A percentile compares a stretch with the other conserved stretches of the same genome.
phyloP scores from a whole-genome alignment of 495 filamentous ascomycete genomes.

The Neohortaea acidophila region DNA sequence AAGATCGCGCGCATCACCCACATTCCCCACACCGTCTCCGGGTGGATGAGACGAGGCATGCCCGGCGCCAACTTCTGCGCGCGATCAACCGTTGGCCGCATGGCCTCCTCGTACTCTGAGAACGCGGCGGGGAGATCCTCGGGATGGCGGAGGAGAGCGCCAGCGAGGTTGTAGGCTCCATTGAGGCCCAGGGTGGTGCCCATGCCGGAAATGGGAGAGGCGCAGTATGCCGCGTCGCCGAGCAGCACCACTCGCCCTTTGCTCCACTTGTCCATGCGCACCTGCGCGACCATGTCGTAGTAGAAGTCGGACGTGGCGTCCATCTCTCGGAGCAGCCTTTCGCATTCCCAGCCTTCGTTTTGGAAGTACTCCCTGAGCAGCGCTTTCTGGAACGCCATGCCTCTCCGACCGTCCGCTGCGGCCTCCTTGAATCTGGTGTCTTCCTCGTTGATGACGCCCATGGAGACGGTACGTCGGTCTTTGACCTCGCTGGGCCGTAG shows the following conservation, averaged over 20 bases:
- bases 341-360: constrained; percentile 7
- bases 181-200: constrained; percentile 21
- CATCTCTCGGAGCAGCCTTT: constrained; percentile 4
- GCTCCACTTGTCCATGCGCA: constrained; percentile 7
- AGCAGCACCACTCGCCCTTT: constrained; percentile 4
- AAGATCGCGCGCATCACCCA: too few relatives aligned
- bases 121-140: constrained; percentile 27
- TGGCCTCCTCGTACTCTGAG: constrained; percentile 28
- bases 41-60: too few relatives aligned
- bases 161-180: constrained; percentile 20
- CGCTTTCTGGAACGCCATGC: constrained; percentile 1
- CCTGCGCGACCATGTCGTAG: constrained; percentile 5
- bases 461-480: constrained; percentile 3
- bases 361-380: not conserved
- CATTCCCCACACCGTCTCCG: too few relatives aligned
- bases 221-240: constrained; percentile 16
- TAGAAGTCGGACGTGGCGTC: constrained; percentile 7
- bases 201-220: constrained; percentile 21
- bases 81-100: constrained; percentile 30
- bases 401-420: constrained; percentile 1
- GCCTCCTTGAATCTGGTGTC: too few relatives aligned
- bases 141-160: constrained; percentile 15
- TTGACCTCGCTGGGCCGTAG: constrained; percentile 7
- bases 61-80: constrained; percentile 25
- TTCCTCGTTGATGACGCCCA: constrained; percentile 6